Percentiles rank a stretch among this genome's conserved stretches.
These are phyloP conservation scores for Blepharisma stoltei DNA, from an alignment of 73 alveolate species.

Conservation along the genomic window DNA sequence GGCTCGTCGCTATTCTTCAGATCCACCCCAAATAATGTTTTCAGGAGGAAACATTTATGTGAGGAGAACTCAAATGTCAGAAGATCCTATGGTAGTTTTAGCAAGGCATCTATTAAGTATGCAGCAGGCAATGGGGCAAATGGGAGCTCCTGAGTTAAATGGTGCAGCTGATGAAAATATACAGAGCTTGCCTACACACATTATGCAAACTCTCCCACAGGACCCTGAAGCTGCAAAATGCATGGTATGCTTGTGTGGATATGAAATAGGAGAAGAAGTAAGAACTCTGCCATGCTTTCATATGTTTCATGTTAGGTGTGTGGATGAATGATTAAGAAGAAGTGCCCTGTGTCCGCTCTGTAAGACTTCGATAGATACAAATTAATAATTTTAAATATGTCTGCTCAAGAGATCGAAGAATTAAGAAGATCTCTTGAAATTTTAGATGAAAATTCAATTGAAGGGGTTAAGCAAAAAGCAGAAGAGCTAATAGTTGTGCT, in stretches of 20 bases:
- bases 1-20: not conserved
- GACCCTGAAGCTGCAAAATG: slow-evolving; percentile 11
- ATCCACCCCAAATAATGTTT: too few relatives aligned
- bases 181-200: not conserved
- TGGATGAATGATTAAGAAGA: slow-evolving; percentile 41
- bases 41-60: not conserved
- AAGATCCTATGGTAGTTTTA: slow-evolving; percentile 4
- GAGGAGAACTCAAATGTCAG: not conserved
- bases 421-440: too few relatives aligned
- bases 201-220: not conserved
- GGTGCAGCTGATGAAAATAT: slow-evolving; percentile 4
- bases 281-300: not conserved
- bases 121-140: not conserved
- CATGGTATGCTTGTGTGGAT: slow-evolving; percentile 9
- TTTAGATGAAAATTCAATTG: too few relatives aligned
- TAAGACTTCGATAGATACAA: slow-evolving; percentile 33
- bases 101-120: not conserved
- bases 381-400: too few relatives aligned
- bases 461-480: too few relatives aligned
- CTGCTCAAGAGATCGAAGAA: too few relatives aligned
- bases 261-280: slow-evolving; percentile 8
- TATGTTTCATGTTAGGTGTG: slow-evolving; percentile 34
- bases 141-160: not conserved
- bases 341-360: slow-evolving; percentile 45
- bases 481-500: too few relatives aligned